Conservation (phyloP, 2,329 filamentous ascomycete species). For the Rachicladosporium sp. region DNA sequence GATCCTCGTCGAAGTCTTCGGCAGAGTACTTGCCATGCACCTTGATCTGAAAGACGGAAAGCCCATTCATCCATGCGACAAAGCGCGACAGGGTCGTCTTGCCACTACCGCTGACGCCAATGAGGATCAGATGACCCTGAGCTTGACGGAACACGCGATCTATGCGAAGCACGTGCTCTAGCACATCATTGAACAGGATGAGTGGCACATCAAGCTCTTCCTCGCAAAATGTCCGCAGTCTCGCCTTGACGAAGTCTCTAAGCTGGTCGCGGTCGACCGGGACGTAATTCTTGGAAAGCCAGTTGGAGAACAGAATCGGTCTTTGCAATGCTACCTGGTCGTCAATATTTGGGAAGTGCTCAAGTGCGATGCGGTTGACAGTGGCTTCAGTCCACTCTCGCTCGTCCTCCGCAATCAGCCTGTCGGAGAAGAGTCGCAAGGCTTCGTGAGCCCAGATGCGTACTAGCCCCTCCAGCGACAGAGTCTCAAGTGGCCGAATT, state of each 20-base stretch:
- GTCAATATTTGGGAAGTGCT: conserved; percentile 92
- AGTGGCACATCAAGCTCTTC: conserved; percentile 98
- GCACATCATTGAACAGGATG: conserved; percentile 97
- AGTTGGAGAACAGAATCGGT: conserved; percentile 97
- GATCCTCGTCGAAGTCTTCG: conserved; percentile 96
- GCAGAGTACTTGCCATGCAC: conserved; percentile 97
- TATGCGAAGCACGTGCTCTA: conserved; percentile 95
- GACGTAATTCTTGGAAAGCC: conserved; percentile 97
- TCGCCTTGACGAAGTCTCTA: conserved; percentile 92
- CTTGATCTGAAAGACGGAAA: conserved; percentile 99
- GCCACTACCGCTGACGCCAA: conserved; percentile 94
- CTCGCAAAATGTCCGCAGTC: conserved; percentile 95
- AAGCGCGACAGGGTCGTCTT: conserved; percentile 98
- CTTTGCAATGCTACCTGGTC: conserved; percentile 78
- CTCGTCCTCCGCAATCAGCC: conserved; percentile 88
- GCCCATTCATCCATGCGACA: conserved; percentile 98
- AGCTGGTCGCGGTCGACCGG: conserved; percentile 91
- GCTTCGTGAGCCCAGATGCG: conserved; percentile 94
- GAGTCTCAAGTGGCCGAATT: conserved; percentile 76
- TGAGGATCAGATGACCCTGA: conserved; percentile 94
- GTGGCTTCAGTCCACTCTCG: conserved; percentile 88
- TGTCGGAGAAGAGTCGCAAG: conserved; percentile 89
- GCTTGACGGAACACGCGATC: conserved; percentile 97
- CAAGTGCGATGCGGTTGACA: conserved; percentile 72
- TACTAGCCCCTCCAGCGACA: conserved; percentile 71